Conservation (phyloP, 148 eudicot genomes). For the Rhododendron vialii region DNA sequence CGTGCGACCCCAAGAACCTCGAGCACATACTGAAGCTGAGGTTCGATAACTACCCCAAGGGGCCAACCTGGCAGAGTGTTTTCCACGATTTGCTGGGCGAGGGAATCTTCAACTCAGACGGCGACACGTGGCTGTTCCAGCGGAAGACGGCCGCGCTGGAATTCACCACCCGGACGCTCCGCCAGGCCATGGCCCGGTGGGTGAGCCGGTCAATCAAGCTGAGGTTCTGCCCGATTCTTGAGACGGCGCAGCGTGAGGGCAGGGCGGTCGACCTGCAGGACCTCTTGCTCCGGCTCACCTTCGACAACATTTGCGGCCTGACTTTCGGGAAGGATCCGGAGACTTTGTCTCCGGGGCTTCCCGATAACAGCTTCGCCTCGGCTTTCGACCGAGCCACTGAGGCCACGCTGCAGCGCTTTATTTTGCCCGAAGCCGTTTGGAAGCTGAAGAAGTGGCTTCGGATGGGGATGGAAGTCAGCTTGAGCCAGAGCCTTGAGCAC, state of each 20-base stretch:
- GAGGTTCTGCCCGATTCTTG: slow-evolving; percentile 60
- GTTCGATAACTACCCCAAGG: slow-evolving; percentile 94
- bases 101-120: slow-evolving; percentile 87
- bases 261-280: slow-evolving; percentile 75
- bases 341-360: slow-evolving; percentile 58
- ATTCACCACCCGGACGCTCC: slow-evolving; percentile 77
- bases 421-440: slow-evolving; percentile 78
- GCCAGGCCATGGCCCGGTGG: slow-evolving; percentile 97
- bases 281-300: slow-evolving; percentile 75
- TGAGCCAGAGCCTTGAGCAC: slow-evolving; percentile 53
- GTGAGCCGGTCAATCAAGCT: slow-evolving; percentile 71
- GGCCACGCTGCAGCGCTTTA: slow-evolving; percentile 75
- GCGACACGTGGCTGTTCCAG: slow-evolving; percentile 96
- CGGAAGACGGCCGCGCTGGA: slow-evolving; percentile 95
- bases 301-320: slow-evolving; percentile 88
- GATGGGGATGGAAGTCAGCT: slow-evolving; percentile 60
- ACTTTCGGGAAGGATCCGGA: slow-evolving; percentile 86
- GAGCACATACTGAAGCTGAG: slow-evolving; percentile 74
- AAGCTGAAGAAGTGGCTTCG: slow-evolving; percentile 64
- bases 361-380: slow-evolving; percentile 58
- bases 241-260: slow-evolving; percentile 55
- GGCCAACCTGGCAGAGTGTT: slow-evolving; percentile 90
- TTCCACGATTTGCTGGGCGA: slow-evolving; percentile 83
- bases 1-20: slow-evolving; percentile 81
- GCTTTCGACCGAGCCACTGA: slow-evolving; percentile 88